Percentiles rank a stretch among this genome's conserved stretches.
Evolutionary conservation across 208 protist species (phyloP).

Genomic region (Crithidia expoeki): DNA sequence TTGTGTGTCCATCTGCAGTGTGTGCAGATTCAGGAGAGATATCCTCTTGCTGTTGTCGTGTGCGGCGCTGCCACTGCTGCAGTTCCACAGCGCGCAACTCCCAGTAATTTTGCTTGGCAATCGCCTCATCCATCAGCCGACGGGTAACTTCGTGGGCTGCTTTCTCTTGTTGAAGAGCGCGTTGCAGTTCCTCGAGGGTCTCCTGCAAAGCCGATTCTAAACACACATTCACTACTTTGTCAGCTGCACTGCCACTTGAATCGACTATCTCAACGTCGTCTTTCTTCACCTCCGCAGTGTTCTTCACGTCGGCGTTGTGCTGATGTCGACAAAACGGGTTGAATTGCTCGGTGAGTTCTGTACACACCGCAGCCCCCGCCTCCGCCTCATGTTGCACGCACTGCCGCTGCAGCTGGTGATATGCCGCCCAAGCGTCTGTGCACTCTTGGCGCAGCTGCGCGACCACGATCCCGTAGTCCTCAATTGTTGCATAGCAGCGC

Average conservation of each 20-base stretch:
- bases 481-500: slow-evolving; percentile 47
- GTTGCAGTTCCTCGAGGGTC: slow-evolving; percentile 14
- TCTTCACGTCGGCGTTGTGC: background rate
- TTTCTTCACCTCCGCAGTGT: background rate
- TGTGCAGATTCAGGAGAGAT: background rate
- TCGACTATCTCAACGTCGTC: background rate
- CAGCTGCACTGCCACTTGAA: background rate
- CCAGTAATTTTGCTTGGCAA: background rate
- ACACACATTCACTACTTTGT: background rate
- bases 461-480: slow-evolving; percentile 33
- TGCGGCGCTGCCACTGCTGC: background rate
- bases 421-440: background rate
- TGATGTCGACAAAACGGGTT: background rate
- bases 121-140: slow-evolving; percentile 6
- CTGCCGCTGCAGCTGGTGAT: slow-evolving; percentile 11
- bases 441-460: slow-evolving; percentile 31
- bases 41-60: background rate
- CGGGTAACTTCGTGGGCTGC: slow-evolving; percentile 14
- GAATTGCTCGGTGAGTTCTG: slow-evolving; percentile 16
- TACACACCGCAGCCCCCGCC: slow-evolving; percentile 19
- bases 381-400: slow-evolving; percentile 5
- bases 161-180: slow-evolving; percentile 19
- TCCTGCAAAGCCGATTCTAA: slow-evolving; percentile 7
- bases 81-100: slow-evolving; percentile 9
- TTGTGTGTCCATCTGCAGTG: background rate